Percentiles rank a stretch among this genome's conserved stretches.
Evolutionary conservation across 306 rosid species (phyloP).

Genomic region (Cicer cuneatum): DNA sequence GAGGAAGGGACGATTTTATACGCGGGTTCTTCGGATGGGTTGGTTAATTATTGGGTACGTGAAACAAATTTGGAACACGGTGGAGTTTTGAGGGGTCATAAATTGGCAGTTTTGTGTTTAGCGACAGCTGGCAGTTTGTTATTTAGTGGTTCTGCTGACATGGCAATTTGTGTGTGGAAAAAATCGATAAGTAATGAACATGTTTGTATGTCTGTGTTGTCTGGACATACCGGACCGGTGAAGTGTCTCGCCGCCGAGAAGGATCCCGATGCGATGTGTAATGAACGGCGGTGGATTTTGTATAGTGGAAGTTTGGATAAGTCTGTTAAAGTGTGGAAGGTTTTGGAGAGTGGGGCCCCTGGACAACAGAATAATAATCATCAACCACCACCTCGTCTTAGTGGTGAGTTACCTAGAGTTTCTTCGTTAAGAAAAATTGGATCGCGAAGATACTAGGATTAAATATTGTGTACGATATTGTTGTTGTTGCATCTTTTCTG

Average conservation of each 20-base stretch:
- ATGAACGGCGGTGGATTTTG: constrained; percentile 63
- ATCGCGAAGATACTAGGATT: constrained; percentile 44
- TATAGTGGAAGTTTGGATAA: constrained; percentile 96
- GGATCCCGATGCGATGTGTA: constrained; percentile 46
- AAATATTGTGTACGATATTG: neutral
- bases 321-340: constrained; percentile 89
- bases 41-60: constrained; percentile 70
- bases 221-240: constrained; percentile 85
- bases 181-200: constrained; percentile 56
- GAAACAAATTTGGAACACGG: constrained; percentile 56
- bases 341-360: constrained; percentile 48
- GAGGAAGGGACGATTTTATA: constrained; percentile 53
- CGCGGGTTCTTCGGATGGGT: constrained; percentile 80
- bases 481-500: neutral
- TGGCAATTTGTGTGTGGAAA: constrained; percentile 85
- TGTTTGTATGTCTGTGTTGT: constrained; percentile 49
- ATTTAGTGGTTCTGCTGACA: constrained; percentile 88
- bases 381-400: constrained; percentile 11
- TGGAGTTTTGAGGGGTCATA: constrained; percentile 71
- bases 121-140: constrained; percentile 64
- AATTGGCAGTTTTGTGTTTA: constrained; percentile 76
- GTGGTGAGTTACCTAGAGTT: constrained; percentile 43
- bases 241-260: constrained; percentile 81
- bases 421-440: constrained; percentile 50
- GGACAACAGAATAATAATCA: constrained; percentile 7